These are phyloP conservation scores for Vicia faba DNA, from an alignment of 306 rosid species.

Conservation along the genomic window DNA sequence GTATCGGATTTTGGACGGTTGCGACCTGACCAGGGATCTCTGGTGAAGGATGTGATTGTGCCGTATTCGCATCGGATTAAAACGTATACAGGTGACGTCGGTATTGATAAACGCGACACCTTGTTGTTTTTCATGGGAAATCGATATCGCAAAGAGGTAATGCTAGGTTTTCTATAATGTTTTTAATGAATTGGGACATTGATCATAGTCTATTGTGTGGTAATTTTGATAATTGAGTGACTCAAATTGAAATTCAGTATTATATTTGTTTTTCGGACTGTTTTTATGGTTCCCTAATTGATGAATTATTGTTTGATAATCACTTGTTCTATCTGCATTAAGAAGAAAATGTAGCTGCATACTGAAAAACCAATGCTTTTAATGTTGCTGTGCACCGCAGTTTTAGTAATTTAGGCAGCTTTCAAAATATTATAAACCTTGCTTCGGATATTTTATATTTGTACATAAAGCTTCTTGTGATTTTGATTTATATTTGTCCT, in stretches of 20 bases:
- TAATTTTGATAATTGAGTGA: slow-evolving; percentile 11
- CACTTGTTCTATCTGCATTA: no score
- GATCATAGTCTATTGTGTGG: neutral
- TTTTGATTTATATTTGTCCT: slow-evolving; percentile 23
- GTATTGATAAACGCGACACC: slow-evolving; percentile 57
- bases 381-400: neutral
- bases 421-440: slow-evolving; percentile 3
- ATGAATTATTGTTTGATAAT: no score
- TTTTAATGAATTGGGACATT: neutral
- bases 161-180: neutral
- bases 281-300: neutral
- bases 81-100: slow-evolving; percentile 52
- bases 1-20: slow-evolving; percentile 88
- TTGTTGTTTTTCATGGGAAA: slow-evolving; percentile 95
- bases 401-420: neutral
- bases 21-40: slow-evolving; percentile 77
- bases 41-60: slow-evolving; percentile 78
- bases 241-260: neutral
- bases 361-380: neutral
- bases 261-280: neutral
- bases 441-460: slow-evolving; percentile 5
- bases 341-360: neutral
- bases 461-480: neutral
- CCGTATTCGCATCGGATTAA: slow-evolving; percentile 87
- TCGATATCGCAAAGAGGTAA: slow-evolving; percentile 92